Evolutionary conservation across 2,329 filamentous ascomycete species (phyloP).

Genomic region (Malbranchea zuffiana): DNA sequence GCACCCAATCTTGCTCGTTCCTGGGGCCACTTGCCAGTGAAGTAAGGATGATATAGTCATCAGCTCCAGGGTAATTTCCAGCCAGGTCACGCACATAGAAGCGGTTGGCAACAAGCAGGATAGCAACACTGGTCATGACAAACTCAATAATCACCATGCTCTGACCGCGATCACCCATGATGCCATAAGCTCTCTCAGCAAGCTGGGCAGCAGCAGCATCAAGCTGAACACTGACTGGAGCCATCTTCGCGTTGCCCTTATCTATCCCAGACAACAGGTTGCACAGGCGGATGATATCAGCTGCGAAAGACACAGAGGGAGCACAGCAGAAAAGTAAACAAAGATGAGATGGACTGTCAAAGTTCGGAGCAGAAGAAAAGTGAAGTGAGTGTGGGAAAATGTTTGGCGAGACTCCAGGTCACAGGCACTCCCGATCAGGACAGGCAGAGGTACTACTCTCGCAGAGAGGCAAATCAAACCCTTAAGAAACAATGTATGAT

Average conservation of each 20-base stretch:
- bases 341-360: too few species aligned
- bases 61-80: slow-evolving; percentile 18
- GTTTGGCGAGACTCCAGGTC: too few species aligned
- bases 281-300: too few species aligned
- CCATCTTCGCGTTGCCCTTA: neutral
- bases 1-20: slow-evolving; percentile 2
- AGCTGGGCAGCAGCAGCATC: neutral
- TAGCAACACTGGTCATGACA: slow-evolving; percentile 17
- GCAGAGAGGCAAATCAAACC: too few species aligned
- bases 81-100: slow-evolving; percentile 18
- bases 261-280: neutral
- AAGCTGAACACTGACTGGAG: slow-evolving; percentile 7
- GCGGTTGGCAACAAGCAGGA: slow-evolving; percentile 20
- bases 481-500: too few species aligned
- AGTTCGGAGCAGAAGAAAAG: too few species aligned
- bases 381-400: too few species aligned
- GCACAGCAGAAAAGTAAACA: too few species aligned
- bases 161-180: slow-evolving; percentile 16
- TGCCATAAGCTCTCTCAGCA: slow-evolving; percentile 8
- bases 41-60: slow-evolving; percentile 22
- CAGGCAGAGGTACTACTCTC: too few species aligned
- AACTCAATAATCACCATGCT: slow-evolving; percentile 19
- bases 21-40: slow-evolving; percentile 18
- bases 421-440: too few species aligned
- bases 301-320: too few species aligned